Conservation (phyloP, 1,284 basidiomycete genomes). For the Boletellus deceptivus region DNA sequence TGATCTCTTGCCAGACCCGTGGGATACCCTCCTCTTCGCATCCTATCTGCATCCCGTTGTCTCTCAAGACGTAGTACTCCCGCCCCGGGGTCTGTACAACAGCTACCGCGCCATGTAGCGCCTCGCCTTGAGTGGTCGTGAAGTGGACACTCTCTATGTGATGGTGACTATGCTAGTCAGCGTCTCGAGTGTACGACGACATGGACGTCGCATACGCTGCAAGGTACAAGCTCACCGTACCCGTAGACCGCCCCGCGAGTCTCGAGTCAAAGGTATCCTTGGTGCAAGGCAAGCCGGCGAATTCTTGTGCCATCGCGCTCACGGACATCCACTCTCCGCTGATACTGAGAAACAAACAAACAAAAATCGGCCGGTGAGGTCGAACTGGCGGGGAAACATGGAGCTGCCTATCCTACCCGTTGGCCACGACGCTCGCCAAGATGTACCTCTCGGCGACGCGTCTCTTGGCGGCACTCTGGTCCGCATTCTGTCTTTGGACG, state of each 20-base stretch:
- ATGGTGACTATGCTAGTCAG: constrained; percentile 52
- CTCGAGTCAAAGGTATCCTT: constrained; percentile 12
- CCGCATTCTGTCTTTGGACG: constrained; percentile 41
- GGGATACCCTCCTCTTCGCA: constrained; percentile 71
- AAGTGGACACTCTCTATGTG: constrained; percentile 75
- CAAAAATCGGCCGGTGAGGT: constrained; percentile 5
- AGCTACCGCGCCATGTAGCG: constrained; percentile 62
- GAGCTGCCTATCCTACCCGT: constrained; percentile 44
- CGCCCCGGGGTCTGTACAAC: constrained; percentile 62
- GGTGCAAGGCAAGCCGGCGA: constrained; percentile 45
- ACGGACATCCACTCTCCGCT: constrained; percentile 66
- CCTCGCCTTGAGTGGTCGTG: constrained; percentile 36
- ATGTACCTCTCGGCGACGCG: constrained; percentile 59
- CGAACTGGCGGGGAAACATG: too few relatives aligned
- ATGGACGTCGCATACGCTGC: constrained; percentile 47
- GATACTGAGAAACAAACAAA: constrained; percentile 40
- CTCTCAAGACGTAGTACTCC: constrained; percentile 64
- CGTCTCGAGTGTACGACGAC: background rate
- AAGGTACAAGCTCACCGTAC: constrained; percentile 56
- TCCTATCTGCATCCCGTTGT: constrained; percentile 74
- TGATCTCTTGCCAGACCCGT: constrained; percentile 54
- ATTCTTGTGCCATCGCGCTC: constrained; percentile 62
- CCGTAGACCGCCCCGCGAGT: constrained; percentile 34
- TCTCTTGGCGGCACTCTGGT: constrained; percentile 40
- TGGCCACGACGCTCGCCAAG: constrained; percentile 62